Evolutionary conservation across 2,329 filamentous ascomycete species (phyloP), one percentile per base, ranked within the genome.

Genomic region (Colletotrichum sp.): DNA sequence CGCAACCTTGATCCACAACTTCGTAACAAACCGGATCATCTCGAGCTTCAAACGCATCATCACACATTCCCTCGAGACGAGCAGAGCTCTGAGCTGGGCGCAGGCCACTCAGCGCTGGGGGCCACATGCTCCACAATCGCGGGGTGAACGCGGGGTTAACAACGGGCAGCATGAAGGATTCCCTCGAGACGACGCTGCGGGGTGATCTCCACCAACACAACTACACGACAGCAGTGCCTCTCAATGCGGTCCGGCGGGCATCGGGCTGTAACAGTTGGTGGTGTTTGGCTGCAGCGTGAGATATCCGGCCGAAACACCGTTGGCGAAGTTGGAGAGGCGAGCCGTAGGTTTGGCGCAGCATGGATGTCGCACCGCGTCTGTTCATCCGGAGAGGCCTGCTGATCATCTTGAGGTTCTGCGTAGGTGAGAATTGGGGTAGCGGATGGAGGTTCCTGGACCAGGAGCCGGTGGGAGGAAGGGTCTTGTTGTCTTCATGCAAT

Each of bases 131-230:
- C 72, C 72, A 62, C 68, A 71, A 75, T 75, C 68, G 72, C 72
- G 72, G 72, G 68, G 60, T 52, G 48, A 75, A 8, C n/a, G 32
- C 39, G 62, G 57, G 36, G 32, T 18, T 24, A 12, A n/a, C 6
- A n/a, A 18, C 39, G 18, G 16, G 10, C 44, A 52, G 1, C 55
- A 32, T 60, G 52, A 32, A 13, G 22, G 4, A 32, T 71, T 36
- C 72, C 72, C 72, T 75, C 72, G 72, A 72, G 72, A 67, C 72
- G 72, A 72, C 34, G 28, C 48, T 71, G 72, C 67, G 72, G 67
- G 72, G 72, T 22, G 34, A 66, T 75, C 72, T 71, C 72, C 72
- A 75, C 65, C n/a, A 30, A 64, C 26, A 52, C 68, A 62, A 5
- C 28, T 2, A 30, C 26, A 67, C 44, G 15, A 18, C 55, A 59